Base-by-base conservation (phyloP, 345 rosid species). In the Gossypium stocksii region DNA sequence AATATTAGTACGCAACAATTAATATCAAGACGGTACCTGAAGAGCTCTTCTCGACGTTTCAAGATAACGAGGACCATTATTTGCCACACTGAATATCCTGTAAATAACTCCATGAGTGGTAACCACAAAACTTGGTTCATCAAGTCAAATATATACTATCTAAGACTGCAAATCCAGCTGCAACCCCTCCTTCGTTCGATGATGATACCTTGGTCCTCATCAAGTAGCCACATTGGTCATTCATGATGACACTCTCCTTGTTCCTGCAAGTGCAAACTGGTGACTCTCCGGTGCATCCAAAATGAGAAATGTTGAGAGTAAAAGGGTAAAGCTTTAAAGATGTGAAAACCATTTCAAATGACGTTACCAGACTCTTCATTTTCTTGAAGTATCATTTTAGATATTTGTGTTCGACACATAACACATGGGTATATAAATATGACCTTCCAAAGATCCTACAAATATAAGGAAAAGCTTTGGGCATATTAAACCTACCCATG, bases 121-220 rank as follows among this genome's bases (percentile, higher is more conserved):
- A 78, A 41, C 38, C 10, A 41, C 4, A 43, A 69, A 65, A 62
- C 17, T 59, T 12, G 11, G 76, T 43, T 77, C 74, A 56, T 90
- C 83, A 89, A 38, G 81, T 93, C 83, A 96, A 80, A 77, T 93
- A 93, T 74, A 93, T 72, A 77, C 99, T 93, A 77, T 96, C 98
- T 85, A 96, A 71, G 53, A 93, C 99, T 4, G 95, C 97, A 76
- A 84, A 93, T 80, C 99, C 99, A 71, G 97, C 92, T 0, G 89
- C 97, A 20, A 96, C 97, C 25, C 99, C 99, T 13, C 98, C 99
- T 93, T 96, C 99, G 73, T 91, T 81, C 58, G 98, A 90, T 15
- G 99, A 91, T 7, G 97, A 84, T 12, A 86, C 83, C 81, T 91
- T 96, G 7, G 98, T 93, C 63, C 97, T 83, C 98, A 90, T 84